These are phyloP conservation scores for Ichthyophthirius multifiliis DNA, from an alignment of 169 alveolate species.

Conservation along the genomic window DNA sequence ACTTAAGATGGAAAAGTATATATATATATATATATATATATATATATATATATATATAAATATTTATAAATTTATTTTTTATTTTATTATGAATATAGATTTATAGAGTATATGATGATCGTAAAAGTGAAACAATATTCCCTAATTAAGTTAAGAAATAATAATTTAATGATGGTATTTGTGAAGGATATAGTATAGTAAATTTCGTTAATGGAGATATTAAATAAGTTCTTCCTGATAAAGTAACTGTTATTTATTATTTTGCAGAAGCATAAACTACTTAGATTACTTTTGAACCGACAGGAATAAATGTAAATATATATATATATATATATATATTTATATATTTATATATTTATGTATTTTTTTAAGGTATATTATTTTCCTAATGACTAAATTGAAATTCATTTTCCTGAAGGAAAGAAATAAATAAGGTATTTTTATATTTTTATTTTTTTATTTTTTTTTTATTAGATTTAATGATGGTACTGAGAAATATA, in stretches of 20 bases:
- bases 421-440: slow-evolving; percentile 59
- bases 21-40: too few species aligned
- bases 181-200: slow-evolving; percentile 72
- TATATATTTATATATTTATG: background rate
- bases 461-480: slow-evolving; percentile 52
- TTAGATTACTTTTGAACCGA: slow-evolving; percentile 68
- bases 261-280: slow-evolving; percentile 74
- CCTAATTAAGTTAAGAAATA: slow-evolving; percentile 74
- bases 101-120: slow-evolving; percentile 53
- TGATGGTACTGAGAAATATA: slow-evolving; percentile 70
- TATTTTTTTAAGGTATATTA: slow-evolving; percentile 49
- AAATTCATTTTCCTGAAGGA: slow-evolving; percentile 73
- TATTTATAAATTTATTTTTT: background rate
- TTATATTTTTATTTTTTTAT: too few species aligned
- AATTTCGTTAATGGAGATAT: slow-evolving; percentile 76
- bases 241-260: slow-evolving; percentile 68
- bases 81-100: background rate
- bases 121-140: slow-evolving; percentile 66
- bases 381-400: slow-evolving; percentile 72
- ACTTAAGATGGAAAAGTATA: slow-evolving; percentile 73
- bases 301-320: slow-evolving; percentile 62
- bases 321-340: background rate
- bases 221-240: slow-evolving; percentile 80
- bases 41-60: too few species aligned
- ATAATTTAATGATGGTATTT: slow-evolving; percentile 69